Percentiles rank a stretch among this genome's conserved stretches.
Conservation (phyloP, 2,329 filamentous ascomycete genomes). For the Aureobasidium namibiae region DNA sequence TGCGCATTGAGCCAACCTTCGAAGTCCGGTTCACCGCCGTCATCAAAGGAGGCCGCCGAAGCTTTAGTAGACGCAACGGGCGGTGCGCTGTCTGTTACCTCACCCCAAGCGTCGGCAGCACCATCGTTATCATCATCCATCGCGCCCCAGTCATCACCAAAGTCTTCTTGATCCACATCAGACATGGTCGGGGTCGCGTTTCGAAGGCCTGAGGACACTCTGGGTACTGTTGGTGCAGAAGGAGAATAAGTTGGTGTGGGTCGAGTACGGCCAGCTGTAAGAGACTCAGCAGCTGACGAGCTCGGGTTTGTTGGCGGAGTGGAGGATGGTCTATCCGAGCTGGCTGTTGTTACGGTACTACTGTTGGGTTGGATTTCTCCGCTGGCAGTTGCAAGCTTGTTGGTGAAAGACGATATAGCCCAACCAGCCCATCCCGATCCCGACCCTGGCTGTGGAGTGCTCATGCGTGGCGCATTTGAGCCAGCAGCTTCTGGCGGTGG, state of each 20-base stretch:
- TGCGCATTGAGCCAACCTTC: conserved; percentile 91
- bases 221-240: conserved; percentile 23
- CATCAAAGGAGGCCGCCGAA: conserved; percentile 54
- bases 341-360: conserved; percentile 50
- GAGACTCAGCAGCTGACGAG: conserved; percentile 23
- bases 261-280: conserved; percentile 16
- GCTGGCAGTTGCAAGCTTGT: conserved; percentile 75
- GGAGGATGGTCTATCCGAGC: conserved; percentile 53
- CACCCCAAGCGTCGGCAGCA: conserved; percentile 38
- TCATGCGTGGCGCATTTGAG: conserved; percentile 60
- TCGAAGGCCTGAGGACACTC: conserved; percentile 23
- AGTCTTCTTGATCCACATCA: conserved; percentile 43
- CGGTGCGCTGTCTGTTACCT: conserved; percentile 37
- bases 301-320: conserved; percentile 31
- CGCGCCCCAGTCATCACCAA: conserved; percentile 66
- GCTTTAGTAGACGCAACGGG: conserved; percentile 21
- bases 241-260: conserved; percentile 8
- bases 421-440: conserved; percentile 75
- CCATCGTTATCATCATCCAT: conserved; percentile 55
- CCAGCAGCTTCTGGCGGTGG: conserved; percentile 53
- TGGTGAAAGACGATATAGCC: conserved; percentile 98
- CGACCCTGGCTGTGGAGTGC: conserved; percentile 60
- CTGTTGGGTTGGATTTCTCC: conserved; percentile 70
- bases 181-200: conserved; percentile 15
- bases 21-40: conserved; percentile 87